Evolutionary conservation across 1,284 basidiomycete genomes (phyloP).

Genomic region (Puccinia brachypodii): DNA sequence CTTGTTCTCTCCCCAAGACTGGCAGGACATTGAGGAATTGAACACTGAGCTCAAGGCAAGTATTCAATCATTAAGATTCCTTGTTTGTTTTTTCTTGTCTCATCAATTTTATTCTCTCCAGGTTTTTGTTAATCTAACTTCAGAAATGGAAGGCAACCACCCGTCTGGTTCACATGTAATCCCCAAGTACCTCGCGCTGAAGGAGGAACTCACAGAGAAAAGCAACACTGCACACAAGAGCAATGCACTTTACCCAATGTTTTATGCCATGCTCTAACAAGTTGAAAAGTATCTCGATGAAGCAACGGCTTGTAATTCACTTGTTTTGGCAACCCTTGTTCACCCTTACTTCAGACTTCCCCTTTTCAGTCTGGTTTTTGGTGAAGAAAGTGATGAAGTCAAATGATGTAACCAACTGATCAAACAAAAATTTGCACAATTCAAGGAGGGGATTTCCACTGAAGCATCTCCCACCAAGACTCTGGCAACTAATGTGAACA

Average conservation of each 20-base stretch:
- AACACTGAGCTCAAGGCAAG: background rate
- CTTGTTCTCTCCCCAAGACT: background rate
- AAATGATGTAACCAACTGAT: no score
- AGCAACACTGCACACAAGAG: background rate
- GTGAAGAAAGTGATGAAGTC: no score
- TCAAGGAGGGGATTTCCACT: no score
- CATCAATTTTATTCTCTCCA: no score
- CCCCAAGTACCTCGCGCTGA: no score
- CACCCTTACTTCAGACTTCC: background rate
- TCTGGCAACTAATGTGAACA: no score
- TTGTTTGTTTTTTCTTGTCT: no score
- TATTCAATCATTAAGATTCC: background rate
- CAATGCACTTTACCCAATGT: conserved; percentile 24
- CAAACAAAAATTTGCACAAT: no score
- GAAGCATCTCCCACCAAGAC: no score
- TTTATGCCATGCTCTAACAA: background rate
- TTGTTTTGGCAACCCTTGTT: background rate
- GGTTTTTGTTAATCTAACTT: background rate
- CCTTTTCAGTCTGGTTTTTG: background rate
- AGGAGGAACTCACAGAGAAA: background rate
- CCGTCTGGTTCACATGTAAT: background rate
- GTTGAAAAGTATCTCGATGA: background rate
- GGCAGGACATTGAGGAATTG: background rate
- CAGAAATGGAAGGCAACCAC: background rate
- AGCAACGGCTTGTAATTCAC: background rate